phyloP scores from a whole-genome alignment of 306 rosid species.

The Cucumis sativus region DNA sequence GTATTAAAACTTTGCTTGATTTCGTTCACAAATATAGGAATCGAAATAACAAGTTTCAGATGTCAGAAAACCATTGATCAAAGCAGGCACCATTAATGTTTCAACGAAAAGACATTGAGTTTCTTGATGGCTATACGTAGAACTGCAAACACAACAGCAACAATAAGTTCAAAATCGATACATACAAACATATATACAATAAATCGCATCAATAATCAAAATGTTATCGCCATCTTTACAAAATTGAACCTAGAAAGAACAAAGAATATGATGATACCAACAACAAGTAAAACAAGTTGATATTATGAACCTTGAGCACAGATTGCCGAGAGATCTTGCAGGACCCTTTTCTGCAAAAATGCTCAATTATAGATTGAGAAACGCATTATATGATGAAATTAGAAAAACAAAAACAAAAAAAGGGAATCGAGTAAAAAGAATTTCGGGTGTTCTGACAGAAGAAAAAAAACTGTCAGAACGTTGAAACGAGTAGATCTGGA shows the following conservation, averaged over 20 bases:
- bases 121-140: constrained; percentile 18
- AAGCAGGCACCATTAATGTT: constrained; percentile 49
- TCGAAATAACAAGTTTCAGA: constrained; percentile 36
- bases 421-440: constrained; percentile 13
- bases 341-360: not conserved
- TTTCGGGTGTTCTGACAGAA: constrained; percentile 28
- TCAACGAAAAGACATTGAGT: constrained; percentile 30
- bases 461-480: constrained; percentile 19
- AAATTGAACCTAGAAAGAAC: not conserved
- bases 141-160: constrained; percentile 38
- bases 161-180: constrained; percentile 4
- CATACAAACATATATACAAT: not conserved
- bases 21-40: constrained; percentile 29
- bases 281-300: not conserved
- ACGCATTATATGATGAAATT: not conserved
- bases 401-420: not conserved
- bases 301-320: not conserved
- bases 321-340: not conserved
- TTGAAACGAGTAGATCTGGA: constrained; percentile 21
- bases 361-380: not conserved
- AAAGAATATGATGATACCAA: not conserved
- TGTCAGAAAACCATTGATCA: constrained; percentile 43
- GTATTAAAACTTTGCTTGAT: constrained; percentile 24
- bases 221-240: not conserved
- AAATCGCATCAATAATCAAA: not conserved